Conservation (phyloP, 345 rosid genomes). For the Psidium friedrichsthalianum region DNA sequence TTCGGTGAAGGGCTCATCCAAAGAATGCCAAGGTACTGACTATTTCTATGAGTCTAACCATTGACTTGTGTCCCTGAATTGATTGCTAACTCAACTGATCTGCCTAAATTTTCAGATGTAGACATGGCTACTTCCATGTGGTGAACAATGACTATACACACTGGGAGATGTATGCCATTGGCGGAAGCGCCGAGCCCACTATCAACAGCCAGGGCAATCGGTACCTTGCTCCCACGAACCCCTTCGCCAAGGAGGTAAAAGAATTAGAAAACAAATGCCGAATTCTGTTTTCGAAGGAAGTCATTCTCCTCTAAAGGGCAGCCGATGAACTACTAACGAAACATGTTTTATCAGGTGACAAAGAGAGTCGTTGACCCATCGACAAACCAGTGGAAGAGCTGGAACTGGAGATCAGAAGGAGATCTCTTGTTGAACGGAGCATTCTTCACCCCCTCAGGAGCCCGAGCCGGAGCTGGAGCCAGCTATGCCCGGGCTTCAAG, state of each 20-base stretch:
- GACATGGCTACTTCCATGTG: constrained; percentile 97
- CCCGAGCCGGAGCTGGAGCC: constrained; percentile 16
- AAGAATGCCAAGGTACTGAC: constrained; percentile 83
- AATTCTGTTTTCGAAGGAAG: not conserved
- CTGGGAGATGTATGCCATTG: constrained; percentile 99
- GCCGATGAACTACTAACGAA: not conserved
- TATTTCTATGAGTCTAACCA: not conserved
- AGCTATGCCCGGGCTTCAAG: constrained; percentile 43
- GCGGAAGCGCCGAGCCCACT: constrained; percentile 97
- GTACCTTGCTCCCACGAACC: constrained; percentile 78
- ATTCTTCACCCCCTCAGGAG: constrained; percentile 37
- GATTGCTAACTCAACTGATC: not conserved
- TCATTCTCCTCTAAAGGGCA: not conserved
- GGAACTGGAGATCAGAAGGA: constrained; percentile 51
- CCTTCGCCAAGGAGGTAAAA: constrained; percentile 44
- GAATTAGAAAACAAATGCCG: not conserved
- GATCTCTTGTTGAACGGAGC: constrained; percentile 38
- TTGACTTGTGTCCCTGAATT: not conserved
- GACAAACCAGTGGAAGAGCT: constrained; percentile 16
- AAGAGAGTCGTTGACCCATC: constrained; percentile 26
- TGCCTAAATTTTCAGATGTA: constrained; percentile 40
- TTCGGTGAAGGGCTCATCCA: constrained; percentile 97
- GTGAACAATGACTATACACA: constrained; percentile 98
- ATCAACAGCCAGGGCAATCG: constrained; percentile 97
- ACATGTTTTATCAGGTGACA: constrained; percentile 16